phyloP scores from a whole-genome alignment of 352 stramenopile genomes.

The Globisporangium perplexum region DNA sequence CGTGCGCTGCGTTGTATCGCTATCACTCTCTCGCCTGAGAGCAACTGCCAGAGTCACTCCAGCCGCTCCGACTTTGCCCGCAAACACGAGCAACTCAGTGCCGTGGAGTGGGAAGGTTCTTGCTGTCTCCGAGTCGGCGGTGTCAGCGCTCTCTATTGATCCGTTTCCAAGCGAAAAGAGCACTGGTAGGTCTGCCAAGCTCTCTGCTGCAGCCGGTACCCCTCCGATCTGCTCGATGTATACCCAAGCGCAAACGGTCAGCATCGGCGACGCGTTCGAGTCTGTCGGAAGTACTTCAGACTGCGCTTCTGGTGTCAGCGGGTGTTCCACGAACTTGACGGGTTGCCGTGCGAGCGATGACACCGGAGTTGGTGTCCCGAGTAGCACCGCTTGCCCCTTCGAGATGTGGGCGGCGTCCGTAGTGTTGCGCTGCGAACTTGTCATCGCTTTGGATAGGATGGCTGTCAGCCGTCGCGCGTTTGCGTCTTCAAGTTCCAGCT shows the following conservation, averaged over 20 bases:
- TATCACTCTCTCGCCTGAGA: too few relatives aligned
- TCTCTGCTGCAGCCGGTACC: too few relatives aligned
- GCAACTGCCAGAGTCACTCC: too few relatives aligned
- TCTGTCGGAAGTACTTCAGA: too few relatives aligned
- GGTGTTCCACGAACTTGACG: background rate
- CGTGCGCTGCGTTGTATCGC: too few relatives aligned
- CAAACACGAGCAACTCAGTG: too few relatives aligned
- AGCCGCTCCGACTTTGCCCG: too few relatives aligned
- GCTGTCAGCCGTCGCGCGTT: background rate
- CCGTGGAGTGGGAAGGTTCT: too few relatives aligned
- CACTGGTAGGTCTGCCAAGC: background rate
- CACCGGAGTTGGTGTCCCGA: conserved; percentile 4
- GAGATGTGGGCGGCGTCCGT: background rate
- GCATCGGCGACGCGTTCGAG: too few relatives aligned
- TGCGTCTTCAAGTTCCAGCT: conserved; percentile 6
- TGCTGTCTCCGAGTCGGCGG: background rate
- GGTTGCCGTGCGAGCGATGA: background rate
- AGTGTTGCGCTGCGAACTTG: background rate
- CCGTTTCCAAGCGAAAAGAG: conserved; percentile 5
- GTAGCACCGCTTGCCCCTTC: background rate
- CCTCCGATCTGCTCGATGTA: conserved; percentile 10
- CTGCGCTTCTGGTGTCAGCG: too few relatives aligned
- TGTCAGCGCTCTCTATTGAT: background rate
- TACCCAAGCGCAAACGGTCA: conserved; percentile 8
- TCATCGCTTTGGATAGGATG: background rate